Percentiles rank a stretch among this genome's conserved stretches.
Evolutionary conservation across 129 eudicot genomes (phyloP).

Genomic region (Dittrichia graveolens): DNA sequence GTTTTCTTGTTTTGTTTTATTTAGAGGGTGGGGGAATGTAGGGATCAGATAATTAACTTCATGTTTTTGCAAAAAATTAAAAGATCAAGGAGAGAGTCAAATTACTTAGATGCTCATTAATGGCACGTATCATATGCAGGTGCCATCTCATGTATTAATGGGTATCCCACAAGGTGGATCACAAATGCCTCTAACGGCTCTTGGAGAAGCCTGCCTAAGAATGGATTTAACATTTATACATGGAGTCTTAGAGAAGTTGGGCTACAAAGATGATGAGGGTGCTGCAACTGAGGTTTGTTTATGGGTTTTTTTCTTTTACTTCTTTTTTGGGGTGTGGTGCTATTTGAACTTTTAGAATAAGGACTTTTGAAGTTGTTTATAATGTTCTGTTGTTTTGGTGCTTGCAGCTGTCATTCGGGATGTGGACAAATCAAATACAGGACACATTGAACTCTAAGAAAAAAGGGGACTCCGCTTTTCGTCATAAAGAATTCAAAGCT

Average conservation of each 20-base stretch:
- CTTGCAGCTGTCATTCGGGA: constrained; percentile 84
- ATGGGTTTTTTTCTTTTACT: constrained; percentile 6
- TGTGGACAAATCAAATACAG: constrained; percentile 98
- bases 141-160: constrained; percentile 81
- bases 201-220: constrained; percentile 93
- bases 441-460: constrained; percentile 90
- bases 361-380: constrained; percentile 10
- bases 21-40: too few species aligned
- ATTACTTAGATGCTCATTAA: not conserved
- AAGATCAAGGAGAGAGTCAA: not conserved
- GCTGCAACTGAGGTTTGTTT: constrained; percentile 92
- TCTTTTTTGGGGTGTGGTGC: too few species aligned
- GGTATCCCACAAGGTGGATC: constrained; percentile 71
- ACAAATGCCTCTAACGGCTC: constrained; percentile 62
- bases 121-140: constrained; percentile 39
- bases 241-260: constrained; percentile 73
- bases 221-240: constrained; percentile 88
- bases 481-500: constrained; percentile 76
- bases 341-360: not conserved
- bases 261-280: constrained; percentile 97
- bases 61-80: too few species aligned
- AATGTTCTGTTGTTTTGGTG: constrained; percentile 3
- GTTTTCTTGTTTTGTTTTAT: too few species aligned
- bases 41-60: too few species aligned
- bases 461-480: constrained; percentile 87